A percentile compares a stretch with the other conserved stretches of the same genome.
phyloP scores from a whole-genome alignment of 495 filamentous ascomycete species.

The Neurospora pannonica region DNA sequence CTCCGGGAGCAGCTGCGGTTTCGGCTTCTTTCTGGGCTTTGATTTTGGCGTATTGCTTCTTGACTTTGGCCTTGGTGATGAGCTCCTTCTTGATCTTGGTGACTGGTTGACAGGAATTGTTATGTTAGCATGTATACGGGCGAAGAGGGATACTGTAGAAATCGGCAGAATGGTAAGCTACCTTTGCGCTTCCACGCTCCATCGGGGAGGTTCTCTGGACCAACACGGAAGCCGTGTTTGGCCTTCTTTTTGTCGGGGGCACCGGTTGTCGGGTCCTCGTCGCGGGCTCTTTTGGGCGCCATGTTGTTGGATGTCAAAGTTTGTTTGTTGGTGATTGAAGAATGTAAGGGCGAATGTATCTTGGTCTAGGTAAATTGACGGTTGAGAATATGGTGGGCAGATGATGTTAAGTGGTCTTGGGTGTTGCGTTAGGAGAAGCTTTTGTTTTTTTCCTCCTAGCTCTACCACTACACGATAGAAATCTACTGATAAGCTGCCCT shows the following conservation, averaged over 20 bases:
- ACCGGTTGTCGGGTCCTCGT: conserved; percentile 27
- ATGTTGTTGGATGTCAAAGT: conserved; percentile 31
- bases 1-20: background rate
- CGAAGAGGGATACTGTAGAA: background rate
- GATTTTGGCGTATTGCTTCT: conserved; percentile 85
- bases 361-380: background rate
- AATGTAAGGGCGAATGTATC: background rate
- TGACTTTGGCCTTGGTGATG: conserved; percentile 89
- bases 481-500: background rate
- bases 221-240: conserved; percentile 56
- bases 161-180: conserved; percentile 21
- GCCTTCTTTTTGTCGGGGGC: conserved; percentile 36
- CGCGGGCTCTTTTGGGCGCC: conserved; percentile 53
- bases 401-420: background rate
- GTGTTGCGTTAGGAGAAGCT: background rate
- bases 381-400: background rate
- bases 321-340: background rate
- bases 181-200: conserved; percentile 86
- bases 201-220: conserved; percentile 88
- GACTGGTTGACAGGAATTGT: conserved; percentile 38
- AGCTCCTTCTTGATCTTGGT: conserved; percentile 87
- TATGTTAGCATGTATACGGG: conserved; percentile 2
- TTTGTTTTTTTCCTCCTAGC: background rate
- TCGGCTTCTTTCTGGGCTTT: conserved; percentile 41
- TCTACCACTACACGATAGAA: background rate